Evolutionary conservation across 2,329 filamentous ascomycete species (phyloP).

Genomic region (Fusarium falciforme): DNA sequence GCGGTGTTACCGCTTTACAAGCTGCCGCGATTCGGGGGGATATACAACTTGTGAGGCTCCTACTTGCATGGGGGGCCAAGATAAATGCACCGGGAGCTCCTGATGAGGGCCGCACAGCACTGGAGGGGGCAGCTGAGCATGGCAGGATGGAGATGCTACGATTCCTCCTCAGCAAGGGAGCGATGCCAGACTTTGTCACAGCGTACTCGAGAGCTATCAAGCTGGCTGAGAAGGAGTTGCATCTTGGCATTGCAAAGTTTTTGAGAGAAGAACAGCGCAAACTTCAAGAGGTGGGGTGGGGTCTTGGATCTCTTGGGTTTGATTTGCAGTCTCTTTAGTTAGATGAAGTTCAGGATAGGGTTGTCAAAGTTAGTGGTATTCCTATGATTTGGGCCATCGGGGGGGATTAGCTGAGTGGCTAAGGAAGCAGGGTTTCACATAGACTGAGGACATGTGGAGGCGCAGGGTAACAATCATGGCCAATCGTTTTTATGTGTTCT

Average conservation of each 20-base stretch:
- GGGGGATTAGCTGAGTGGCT: not conserved
- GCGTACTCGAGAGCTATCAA: constrained; percentile 2
- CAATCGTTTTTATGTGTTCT: not conserved
- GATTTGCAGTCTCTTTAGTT: not conserved
- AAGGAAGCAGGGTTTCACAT: not conserved
- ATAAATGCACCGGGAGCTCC: not conserved
- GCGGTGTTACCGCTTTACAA: constrained; percentile 10
- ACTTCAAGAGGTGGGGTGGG: not conserved
- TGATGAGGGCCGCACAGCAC: not conserved
- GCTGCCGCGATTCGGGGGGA: not conserved
- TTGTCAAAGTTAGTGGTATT: not conserved
- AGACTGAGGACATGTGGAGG: not conserved
- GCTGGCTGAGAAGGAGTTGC: not conserved
- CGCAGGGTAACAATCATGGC: not conserved
- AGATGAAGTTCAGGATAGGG: not conserved
- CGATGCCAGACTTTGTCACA: not conserved
- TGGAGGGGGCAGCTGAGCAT: constrained; percentile 16
- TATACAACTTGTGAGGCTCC: not conserved
- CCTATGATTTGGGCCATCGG: not conserved
- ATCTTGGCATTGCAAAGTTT: not conserved
- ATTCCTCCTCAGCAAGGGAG: not conserved
- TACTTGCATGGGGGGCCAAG: not conserved
- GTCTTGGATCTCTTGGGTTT: not conserved
- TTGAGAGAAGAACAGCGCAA: not conserved
- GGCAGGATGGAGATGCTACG: constrained; percentile 12